Base-by-base conservation (phyloP, 2,329 filamentous ascomycete genomes). In the Xylaria arbuscula region DNA sequence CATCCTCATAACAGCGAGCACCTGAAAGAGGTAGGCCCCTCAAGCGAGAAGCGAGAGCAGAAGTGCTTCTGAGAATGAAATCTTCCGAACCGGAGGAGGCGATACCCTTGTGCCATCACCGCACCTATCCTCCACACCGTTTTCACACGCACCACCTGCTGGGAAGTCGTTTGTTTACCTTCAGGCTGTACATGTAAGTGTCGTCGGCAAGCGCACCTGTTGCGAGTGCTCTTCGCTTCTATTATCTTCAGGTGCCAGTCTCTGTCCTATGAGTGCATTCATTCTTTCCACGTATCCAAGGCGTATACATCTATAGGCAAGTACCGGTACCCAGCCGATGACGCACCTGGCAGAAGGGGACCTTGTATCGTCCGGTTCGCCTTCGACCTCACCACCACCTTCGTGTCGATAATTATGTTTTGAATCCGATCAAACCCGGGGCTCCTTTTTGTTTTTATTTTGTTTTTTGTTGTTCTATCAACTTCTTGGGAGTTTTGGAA, bases 401-500 rank as follows among this genome's bases (percentile, higher is more conserved):
- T 72, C 58, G 64, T 73, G 73, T 75, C 76, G 76, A 75, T 78
- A 76, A 81, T 79, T 75, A 83, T 83, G 81, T 76, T 79, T 81
- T 81, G 81, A 80, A 75, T 74, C 71, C 63, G 66, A 68, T 67
- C 72, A 64, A 66, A 69, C 72, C 64, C 58, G 64, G 62, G 66
- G 69, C 62, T 68, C 67, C 68, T 67, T 78, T 77, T 71, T 76
- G 24, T 64, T 75, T 77, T 74, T 72, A 63, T 70, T 34, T 70
- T 78, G 75, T 75, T 50, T 76, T 76, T 68, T 69, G 75, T 77
- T 75, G 73, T 72, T 79, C 75, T 80, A 70, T 74, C 69, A 67
- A 67, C 72, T 67, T 73, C 66, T 80, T 82, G 80, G 79, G 78
- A 79, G 78, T 81, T 81, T 84, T 84, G 82, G 81, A 80, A 78